These are phyloP conservation scores for Cichorium intybus DNA, from an alignment of 140 eudicot species.

Conservation along the genomic window DNA sequence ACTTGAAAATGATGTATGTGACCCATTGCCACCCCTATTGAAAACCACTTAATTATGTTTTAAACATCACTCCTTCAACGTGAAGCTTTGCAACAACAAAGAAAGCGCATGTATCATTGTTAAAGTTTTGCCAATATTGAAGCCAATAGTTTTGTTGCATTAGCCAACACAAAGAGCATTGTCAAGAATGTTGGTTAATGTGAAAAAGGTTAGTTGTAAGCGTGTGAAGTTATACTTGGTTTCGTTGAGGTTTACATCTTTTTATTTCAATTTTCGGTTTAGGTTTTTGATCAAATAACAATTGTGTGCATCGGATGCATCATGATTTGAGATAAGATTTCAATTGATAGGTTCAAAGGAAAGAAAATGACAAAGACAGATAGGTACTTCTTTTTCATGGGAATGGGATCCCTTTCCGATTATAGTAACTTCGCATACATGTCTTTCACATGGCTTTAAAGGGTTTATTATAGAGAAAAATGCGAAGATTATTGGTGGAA, in stretches of 20 bases:
- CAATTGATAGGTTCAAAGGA: neutral
- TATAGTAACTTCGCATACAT: neutral
- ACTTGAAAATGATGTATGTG: too few relatives aligned
- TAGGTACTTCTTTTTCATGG: neutral
- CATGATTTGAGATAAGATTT: conserved; percentile 1
- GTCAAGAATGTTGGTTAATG: neutral
- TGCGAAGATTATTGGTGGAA: too few relatives aligned
- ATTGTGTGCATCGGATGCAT: neutral
- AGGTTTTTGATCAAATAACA: neutral
- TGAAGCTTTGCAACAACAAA: too few relatives aligned
- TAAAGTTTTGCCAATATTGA: neutral
- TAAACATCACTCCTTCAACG: too few relatives aligned
- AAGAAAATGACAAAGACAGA: neutral
- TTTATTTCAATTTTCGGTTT: neutral
- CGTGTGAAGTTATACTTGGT: too few relatives aligned
- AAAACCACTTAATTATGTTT: too few relatives aligned
- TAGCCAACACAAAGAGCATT: neutral
- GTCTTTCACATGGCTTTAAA: too few relatives aligned
- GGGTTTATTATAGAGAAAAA: too few relatives aligned
- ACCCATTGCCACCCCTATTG: too few relatives aligned
- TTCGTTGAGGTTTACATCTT: too few relatives aligned
- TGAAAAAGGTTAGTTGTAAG: neutral
- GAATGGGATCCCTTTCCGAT: neutral
- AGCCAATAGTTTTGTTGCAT: neutral
- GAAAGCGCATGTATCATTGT: too few relatives aligned